Conservation (phyloP, 2,329 filamentous ascomycete genomes). For the Zymoseptoria tritici region DNA sequence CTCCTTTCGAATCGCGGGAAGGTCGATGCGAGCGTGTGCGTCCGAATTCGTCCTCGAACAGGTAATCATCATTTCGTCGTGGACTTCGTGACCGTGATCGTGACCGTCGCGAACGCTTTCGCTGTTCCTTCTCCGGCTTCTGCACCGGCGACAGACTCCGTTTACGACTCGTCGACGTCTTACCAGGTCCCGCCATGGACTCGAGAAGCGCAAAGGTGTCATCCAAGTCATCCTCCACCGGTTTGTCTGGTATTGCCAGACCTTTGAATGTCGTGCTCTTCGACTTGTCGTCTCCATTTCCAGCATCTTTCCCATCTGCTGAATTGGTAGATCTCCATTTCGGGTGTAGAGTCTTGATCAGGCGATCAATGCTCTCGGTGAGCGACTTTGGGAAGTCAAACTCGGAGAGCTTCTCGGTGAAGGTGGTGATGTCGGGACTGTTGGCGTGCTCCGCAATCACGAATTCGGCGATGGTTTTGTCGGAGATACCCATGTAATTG, state of each 20-base stretch:
- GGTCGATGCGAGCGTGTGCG: constrained; percentile 37
- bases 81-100: constrained; percentile 44
- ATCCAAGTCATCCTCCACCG: constrained; percentile 58
- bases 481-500: constrained; percentile 84
- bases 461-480: constrained; percentile 95
- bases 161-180: constrained; percentile 49
- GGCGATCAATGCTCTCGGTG: constrained; percentile 81
- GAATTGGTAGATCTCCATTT: constrained; percentile 57
- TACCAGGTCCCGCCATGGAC: constrained; percentile 63
- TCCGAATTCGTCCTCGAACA: constrained; percentile 55
- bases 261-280: constrained; percentile 88
- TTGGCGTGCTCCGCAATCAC: constrained; percentile 83
- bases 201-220: constrained; percentile 92
- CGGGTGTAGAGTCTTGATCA: constrained; percentile 85
- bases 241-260: constrained; percentile 74
- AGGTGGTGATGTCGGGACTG: constrained; percentile 62
- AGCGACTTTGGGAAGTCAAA: constrained; percentile 81
- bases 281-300: constrained; percentile 45
- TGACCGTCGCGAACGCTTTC: constrained; percentile 34
- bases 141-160: constrained; percentile 53
- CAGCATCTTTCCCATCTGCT: constrained; percentile 27
- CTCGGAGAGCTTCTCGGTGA: constrained; percentile 65
- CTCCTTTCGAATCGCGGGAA: constrained; percentile 29
- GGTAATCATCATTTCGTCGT: constrained; percentile 41
- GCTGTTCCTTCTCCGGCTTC: constrained; percentile 29